Evolutionary conservation across 2,329 filamentous ascomycete species (phyloP).

Genomic region (Colletotrichum aenigma): DNA sequence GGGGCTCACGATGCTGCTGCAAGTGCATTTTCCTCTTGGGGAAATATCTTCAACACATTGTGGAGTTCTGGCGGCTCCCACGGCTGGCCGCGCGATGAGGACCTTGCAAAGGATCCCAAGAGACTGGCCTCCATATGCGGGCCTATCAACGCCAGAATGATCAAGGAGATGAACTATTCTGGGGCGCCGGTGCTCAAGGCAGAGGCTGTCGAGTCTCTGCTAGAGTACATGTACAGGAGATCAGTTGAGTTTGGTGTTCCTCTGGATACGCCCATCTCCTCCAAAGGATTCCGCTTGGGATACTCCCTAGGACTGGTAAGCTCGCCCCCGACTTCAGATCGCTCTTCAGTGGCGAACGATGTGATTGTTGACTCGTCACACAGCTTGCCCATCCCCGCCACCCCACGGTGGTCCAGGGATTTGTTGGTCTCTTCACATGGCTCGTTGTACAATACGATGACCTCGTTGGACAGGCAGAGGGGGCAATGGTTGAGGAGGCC

Average conservation of each 20-base stretch:
- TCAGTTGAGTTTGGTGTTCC: slow-evolving; percentile 22
- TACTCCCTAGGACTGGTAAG: slow-evolving; percentile 21
- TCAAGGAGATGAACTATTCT: slow-evolving; percentile 14
- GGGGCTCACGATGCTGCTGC: not conserved
- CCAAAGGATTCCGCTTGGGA: slow-evolving; percentile 23
- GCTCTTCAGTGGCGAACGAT: not conserved
- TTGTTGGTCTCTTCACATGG: slow-evolving; percentile 26
- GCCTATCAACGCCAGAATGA: slow-evolving; percentile 13
- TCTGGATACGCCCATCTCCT: slow-evolving; percentile 21
- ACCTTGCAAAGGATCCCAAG: slow-evolving; percentile 7
- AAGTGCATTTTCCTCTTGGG: not conserved
- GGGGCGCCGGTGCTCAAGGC: slow-evolving; percentile 17
- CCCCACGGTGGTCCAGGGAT: slow-evolving; percentile 20
- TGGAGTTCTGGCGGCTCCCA: not conserved
- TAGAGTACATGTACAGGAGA: slow-evolving; percentile 23
- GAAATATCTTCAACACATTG: not conserved
- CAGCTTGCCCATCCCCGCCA: slow-evolving; percentile 25
- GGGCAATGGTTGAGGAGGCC: slow-evolving; percentile 21
- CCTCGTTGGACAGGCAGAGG: slow-evolving; percentile 21
- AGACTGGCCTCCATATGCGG: not conserved
- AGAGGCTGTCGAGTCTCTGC: slow-evolving; percentile 19
- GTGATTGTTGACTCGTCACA: not conserved
- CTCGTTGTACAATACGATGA: slow-evolving; percentile 26
- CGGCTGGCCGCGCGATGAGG: not conserved
- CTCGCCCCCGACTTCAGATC: not conserved